Percentiles rank a stretch among this genome's conserved stretches.
These are phyloP conservation scores for Fusarium tricinctum DNA, from an alignment of 2,329 filamentous ascomycete species.

Conservation along the genomic window DNA sequence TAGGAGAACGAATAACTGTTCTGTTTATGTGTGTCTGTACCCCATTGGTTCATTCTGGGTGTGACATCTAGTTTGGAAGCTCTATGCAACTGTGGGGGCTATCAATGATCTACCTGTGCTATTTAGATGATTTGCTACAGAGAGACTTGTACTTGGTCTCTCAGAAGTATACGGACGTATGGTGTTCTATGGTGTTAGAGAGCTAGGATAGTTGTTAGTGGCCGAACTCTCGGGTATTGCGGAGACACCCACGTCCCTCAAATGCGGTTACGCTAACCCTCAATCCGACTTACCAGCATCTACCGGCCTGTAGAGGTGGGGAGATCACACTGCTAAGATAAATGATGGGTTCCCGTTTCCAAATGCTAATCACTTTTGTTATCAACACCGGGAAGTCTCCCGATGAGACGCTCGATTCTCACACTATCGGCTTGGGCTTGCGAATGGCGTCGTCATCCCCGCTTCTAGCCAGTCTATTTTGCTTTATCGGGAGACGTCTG, in stretches of 20 bases:
- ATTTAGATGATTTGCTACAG: too few relatives aligned
- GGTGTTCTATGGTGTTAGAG: too few relatives aligned
- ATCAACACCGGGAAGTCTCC: slow-evolving; percentile 10
- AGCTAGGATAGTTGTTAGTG: too few relatives aligned
- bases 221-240: too few relatives aligned
- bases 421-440: background rate
- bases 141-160: fast-evolving
- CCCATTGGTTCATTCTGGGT: too few relatives aligned
- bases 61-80: too few relatives aligned
- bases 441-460: background rate
- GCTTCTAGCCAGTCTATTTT: slow-evolving; percentile 2
- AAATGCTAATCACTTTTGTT: background rate
- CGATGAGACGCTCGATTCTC: background rate
- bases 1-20: too few relatives aligned
- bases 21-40: too few relatives aligned
- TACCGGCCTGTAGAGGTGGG: slow-evolving; percentile 1
- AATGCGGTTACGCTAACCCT: slow-evolving; percentile 27
- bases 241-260: background rate
- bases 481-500: background rate
- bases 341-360: background rate
- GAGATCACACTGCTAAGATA: background rate
- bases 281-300: background rate
- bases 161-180: too few relatives aligned
- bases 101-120: too few relatives aligned
- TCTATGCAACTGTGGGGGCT: too few relatives aligned